Evolutionary conservation across 2,329 filamentous ascomycete species (phyloP).

Genomic region (Talaromyces amestolkiae): DNA sequence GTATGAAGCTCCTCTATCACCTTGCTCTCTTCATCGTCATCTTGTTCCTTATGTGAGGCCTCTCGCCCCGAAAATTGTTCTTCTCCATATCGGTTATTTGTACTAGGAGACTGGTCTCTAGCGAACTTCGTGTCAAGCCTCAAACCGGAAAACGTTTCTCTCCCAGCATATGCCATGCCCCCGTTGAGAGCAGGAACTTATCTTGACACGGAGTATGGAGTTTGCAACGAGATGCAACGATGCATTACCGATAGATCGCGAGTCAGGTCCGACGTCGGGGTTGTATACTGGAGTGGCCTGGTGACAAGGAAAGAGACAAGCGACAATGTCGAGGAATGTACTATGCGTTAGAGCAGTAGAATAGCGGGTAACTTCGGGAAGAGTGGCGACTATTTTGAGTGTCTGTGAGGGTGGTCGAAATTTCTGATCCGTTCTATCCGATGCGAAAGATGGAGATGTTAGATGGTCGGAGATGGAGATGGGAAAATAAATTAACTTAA

Average conservation of each 20-base stretch:
- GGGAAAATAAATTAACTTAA: not conserved
- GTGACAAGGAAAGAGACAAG: not conserved
- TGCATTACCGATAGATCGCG: slow-evolving; percentile 16
- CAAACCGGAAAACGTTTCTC: slow-evolving; percentile 35
- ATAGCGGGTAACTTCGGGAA: not conserved
- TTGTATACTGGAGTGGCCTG: not conserved
- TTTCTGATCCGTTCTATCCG: slow-evolving; percentile 3
- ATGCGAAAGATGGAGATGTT: slow-evolving; percentile 4
- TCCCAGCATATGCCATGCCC: slow-evolving; percentile 42
- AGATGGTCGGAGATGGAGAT: slow-evolving; percentile 10
- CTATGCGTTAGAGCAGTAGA: slow-evolving; percentile 15
- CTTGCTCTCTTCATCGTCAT: slow-evolving; percentile 42
- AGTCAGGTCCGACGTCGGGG: not conserved
- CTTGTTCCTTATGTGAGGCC: slow-evolving; percentile 31
- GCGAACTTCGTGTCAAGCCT: slow-evolving; percentile 41
- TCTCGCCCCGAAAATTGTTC: slow-evolving; percentile 3
- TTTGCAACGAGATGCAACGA: slow-evolving; percentile 21
- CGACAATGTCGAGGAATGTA: not conserved
- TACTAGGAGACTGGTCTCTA: slow-evolving; percentile 26
- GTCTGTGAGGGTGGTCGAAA: not conserved
- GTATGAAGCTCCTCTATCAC: slow-evolving; percentile 41
- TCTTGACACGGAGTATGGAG: slow-evolving; percentile 19
- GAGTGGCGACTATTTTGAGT: not conserved
- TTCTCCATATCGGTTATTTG: slow-evolving; percentile 26
- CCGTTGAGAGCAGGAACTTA: slow-evolving; percentile 25